phyloP scores from a whole-genome alignment of 306 rosid species.

The Glycine latifolia region DNA sequence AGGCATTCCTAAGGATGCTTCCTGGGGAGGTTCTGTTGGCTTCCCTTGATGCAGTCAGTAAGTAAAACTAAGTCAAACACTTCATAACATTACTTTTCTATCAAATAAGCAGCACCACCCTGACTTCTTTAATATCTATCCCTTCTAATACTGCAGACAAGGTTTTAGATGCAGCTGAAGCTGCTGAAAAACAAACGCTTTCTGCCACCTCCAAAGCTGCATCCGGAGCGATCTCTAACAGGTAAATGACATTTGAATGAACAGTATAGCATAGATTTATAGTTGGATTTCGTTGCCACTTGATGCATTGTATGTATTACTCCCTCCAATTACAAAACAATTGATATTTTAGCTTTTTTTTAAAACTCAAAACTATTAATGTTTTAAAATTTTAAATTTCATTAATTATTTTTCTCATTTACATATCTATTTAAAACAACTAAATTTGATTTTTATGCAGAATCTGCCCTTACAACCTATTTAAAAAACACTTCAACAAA shows the following conservation, averaged over 20 bases:
- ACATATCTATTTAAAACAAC: too few species aligned
- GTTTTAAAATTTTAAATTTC: too few species aligned
- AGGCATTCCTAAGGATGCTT: constrained; percentile 75
- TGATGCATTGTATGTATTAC: too few species aligned
- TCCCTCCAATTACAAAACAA: too few species aligned
- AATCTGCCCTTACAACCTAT: too few species aligned
- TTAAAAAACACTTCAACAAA: too few species aligned
- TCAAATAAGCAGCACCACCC: too few species aligned
- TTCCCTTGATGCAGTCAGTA: constrained; percentile 92
- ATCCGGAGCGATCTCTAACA: constrained; percentile 69
- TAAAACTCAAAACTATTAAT: too few species aligned
- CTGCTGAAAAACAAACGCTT: constrained; percentile 86
- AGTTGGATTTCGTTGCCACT: not conserved
- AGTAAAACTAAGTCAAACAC: constrained; percentile 44
- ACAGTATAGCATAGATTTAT: not conserved
- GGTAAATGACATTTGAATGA: constrained; percentile 52
- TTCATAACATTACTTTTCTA: not conserved
- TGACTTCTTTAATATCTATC: too few species aligned
- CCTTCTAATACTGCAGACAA: constrained; percentile 58
- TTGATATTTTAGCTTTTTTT: too few species aligned
- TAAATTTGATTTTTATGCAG: too few species aligned
- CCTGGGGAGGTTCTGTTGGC: constrained; percentile 93
- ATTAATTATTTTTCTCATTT: too few species aligned
- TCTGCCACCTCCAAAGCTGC: constrained; percentile 79
- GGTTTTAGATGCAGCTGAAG: constrained; percentile 92